Evolutionary conservation across 1,284 basidiomycete species (phyloP), one percentile per base, ranked within the genome.

Genomic region (Boletus hoseneyae): DNA sequence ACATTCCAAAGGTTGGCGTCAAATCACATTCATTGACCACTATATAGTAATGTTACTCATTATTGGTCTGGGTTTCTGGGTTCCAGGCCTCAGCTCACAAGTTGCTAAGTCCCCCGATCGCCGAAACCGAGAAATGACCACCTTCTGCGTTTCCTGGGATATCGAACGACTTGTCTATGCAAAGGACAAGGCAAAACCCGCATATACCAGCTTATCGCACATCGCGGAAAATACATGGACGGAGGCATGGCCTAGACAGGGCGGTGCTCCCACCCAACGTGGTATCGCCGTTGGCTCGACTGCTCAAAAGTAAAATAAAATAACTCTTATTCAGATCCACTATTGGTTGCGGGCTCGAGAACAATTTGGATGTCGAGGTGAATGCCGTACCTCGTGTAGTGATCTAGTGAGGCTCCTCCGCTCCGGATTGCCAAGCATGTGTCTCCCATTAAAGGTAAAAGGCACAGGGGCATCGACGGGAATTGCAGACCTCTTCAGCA

Each of bases 361-460:
- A 18, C 9, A 16, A 37, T 21, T 37, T 15, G 25, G 18, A 37
- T 18, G 35, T 19, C 13, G 27, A 19, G 9, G 34, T 6, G 11
- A 19, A 30, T 29, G 5, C 35, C 34, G 42, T 25, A 29, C 57
- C 53, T 58, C 56, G n/a, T n/a, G n/a, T n/a, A n/a, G n/a, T n/a
- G n/a, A 11, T 35, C 27, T 42, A 16, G 33, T n/a, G 16, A 13
- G 16, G 45, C 21, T 27, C 12, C n/a, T 29, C 39, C 39, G 13
- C 15, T 42, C 19, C 29, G 11, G 34, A 8, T 13, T 38, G 25
- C 10, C 27, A 32, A 43, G 40, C 5, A 3, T 43, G 6, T 39
- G 32, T 25, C 4, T 29, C 23, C 13, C 30, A 30, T 10, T 29
- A 1, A 37, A 41, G 25, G 41, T 51, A 21, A 55, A 41, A 27